Conservation (phyloP, 805 yeast species). For the Hanseniaspora thailandica region DNA sequence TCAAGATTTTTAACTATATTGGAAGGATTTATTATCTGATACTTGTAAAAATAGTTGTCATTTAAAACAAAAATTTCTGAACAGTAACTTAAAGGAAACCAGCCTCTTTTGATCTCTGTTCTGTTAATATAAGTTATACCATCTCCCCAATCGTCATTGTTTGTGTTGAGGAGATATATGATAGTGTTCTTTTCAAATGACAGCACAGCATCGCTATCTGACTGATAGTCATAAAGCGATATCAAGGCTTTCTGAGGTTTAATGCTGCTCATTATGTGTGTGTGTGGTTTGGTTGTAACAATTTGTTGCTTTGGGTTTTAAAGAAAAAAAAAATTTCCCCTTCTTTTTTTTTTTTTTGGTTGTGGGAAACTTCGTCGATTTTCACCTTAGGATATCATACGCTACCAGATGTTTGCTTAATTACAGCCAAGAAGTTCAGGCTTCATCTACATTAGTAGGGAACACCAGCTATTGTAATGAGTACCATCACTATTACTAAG, state of each 20-base stretch:
- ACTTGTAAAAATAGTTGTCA: slow-evolving; percentile 2
- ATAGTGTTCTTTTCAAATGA: slow-evolving; percentile 46
- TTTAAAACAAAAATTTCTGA: slow-evolving; percentile 1
- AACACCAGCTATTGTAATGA: too few species aligned
- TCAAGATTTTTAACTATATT: neutral
- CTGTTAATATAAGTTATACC: slow-evolving; percentile 38
- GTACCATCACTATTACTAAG: neutral
- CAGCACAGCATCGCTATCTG: slow-evolving; percentile 7
- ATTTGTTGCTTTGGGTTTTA: neutral
- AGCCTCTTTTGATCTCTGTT: slow-evolving; percentile 43
- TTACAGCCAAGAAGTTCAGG: neutral
- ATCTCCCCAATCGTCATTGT: slow-evolving; percentile 63
- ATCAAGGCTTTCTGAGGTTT: slow-evolving; percentile 21
- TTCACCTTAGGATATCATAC: too few species aligned
- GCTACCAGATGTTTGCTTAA: too few species aligned
- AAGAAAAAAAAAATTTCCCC: neutral
- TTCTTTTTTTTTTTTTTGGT: neutral
- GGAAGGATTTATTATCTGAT: slow-evolving; percentile 1
- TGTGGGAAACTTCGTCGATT: too few species aligned
- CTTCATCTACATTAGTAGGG: too few species aligned
- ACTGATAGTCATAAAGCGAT: slow-evolving; percentile 17
- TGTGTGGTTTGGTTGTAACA: neutral
- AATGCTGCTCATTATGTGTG: slow-evolving; percentile 3
- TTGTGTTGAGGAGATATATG: slow-evolving; percentile 43
- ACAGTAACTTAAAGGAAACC: slow-evolving; percentile 63